Evolutionary conservation across 805 yeast species (phyloP).

Genomic region (Ogataea methanolica): DNA sequence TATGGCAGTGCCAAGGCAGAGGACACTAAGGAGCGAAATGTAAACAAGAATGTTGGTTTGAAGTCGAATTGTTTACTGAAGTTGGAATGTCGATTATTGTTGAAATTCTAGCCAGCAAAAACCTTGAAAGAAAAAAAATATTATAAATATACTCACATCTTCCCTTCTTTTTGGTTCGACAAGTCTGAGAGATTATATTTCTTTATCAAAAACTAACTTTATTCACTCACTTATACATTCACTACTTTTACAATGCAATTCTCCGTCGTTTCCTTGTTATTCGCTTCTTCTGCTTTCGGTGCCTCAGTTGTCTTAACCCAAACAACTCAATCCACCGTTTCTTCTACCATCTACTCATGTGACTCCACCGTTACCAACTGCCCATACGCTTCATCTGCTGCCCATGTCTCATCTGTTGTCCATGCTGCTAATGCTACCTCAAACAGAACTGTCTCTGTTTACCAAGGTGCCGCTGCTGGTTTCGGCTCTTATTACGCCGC

Average conservation of each 20-base stretch:
- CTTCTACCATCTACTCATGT: conserved; percentile 37
- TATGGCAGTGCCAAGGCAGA: too few relatives aligned
- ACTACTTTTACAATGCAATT: conserved; percentile 35
- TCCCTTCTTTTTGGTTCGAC: too few relatives aligned
- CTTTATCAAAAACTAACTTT: conserved; percentile 17
- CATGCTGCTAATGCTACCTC: conserved; percentile 25
- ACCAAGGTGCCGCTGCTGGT: conserved; percentile 29
- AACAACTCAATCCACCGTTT: conserved; percentile 32
- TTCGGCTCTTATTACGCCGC: conserved; percentile 24
- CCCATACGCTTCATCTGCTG: conserved; percentile 10
- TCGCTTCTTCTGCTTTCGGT: conserved; percentile 36
- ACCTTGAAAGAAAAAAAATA: neutral
- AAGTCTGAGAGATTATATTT: too few relatives aligned
- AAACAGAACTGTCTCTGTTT: conserved; percentile 24
- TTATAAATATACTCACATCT: neutral
- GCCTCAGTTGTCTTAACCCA: conserved; percentile 27
- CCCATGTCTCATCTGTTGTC: conserved; percentile 16
- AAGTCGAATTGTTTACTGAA: too few relatives aligned
- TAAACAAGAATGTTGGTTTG: too few relatives aligned
- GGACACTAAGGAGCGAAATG: too few relatives aligned
- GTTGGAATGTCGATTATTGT: too few relatives aligned
- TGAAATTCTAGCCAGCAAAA: too few relatives aligned
- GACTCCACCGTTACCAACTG: conserved; percentile 33
- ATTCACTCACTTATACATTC: conserved; percentile 17
- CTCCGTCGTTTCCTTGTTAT: conserved; percentile 36